Base-by-base conservation (phyloP, 495 filamentous ascomycete genomes). In the Amphirosellinia nigrospora region DNA sequence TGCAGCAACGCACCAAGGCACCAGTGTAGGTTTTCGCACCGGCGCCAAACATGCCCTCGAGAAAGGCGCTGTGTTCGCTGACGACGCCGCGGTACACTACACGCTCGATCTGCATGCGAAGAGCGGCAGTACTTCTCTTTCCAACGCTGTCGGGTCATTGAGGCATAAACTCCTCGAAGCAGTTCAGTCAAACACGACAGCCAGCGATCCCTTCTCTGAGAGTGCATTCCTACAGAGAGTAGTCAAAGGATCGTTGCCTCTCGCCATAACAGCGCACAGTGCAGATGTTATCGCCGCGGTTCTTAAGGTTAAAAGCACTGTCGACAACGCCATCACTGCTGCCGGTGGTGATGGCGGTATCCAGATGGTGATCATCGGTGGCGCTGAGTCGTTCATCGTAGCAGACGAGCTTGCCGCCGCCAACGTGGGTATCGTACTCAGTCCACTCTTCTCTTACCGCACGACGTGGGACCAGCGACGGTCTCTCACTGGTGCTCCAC, bases 401-500 rank as follows among this genome's bases (percentile, higher is more conserved):
- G 85, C 85, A 2, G 68, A 79, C 16, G 79, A 85, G 53, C 75
- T 88, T 0, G 85, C 85, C 0, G 78, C 76, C 0, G 81, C 83
- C 0, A 34, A 73, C 0, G 83, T 86, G 1, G 79, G 82, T 32
- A 83, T 88, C n/a, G 79, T 88, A 4, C 79, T 88, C 3, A 81
- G 80, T 3, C 83, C 85, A 10, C 65, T 83, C 15, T 78, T 79
- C 38, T 81, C 82, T 1, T 84, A 81, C 67, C 79, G 80, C 11
- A 73, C 36, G 2, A 55, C 66, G 0, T 88, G 85, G 84, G 85
- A 86, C 61, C 78, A 85, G 68, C 79, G 81, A 2, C 78, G 85
- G 8, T 79, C 82, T 4, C 75, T 86, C 28, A 78, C 82, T 0
- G 86, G 86, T 2, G 85, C 85, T 2, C 86, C 86, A 19, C 80